A percentile compares a stretch with the other conserved stretches of the same genome.
Conservation (phyloP, 306 rosid species). For the Citrullus colocynthis region DNA sequence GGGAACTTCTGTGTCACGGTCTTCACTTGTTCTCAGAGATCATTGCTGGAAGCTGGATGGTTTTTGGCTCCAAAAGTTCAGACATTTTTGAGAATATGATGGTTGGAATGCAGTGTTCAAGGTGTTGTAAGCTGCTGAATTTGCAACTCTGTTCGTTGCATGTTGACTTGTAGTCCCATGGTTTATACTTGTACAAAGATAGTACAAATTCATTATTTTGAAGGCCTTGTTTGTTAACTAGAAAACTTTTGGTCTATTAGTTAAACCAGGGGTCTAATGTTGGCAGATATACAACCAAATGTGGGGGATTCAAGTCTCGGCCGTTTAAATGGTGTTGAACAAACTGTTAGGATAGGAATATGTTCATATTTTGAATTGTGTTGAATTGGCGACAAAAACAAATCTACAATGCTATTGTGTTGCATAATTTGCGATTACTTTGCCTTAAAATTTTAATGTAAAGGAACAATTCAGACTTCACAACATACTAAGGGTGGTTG, state of each 20-base stretch:
- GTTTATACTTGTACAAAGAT: conserved; percentile 3
- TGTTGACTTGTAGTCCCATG: not conserved
- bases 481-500: too few species aligned
- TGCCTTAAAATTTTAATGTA: not conserved
- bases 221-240: not conserved
- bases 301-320: not conserved
- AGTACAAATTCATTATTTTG: conserved; percentile 3
- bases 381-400: not conserved
- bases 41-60: not conserved
- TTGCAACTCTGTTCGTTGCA: not conserved
- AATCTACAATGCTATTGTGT: not conserved
- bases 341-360: not conserved
- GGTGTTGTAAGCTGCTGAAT: not conserved
- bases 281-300: not conserved
- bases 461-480: too few species aligned
- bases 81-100: not conserved
- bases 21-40: not conserved
- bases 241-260: not conserved
- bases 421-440: not conserved
- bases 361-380: not conserved
- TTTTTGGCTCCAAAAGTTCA: not conserved
- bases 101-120: conserved; percentile 4
- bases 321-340: not conserved
- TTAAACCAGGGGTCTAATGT: not conserved
- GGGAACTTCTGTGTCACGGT: not conserved